Conservation (phyloP, 352 stramenopile genomes). For the Phytophthora pluvialis region DNA sequence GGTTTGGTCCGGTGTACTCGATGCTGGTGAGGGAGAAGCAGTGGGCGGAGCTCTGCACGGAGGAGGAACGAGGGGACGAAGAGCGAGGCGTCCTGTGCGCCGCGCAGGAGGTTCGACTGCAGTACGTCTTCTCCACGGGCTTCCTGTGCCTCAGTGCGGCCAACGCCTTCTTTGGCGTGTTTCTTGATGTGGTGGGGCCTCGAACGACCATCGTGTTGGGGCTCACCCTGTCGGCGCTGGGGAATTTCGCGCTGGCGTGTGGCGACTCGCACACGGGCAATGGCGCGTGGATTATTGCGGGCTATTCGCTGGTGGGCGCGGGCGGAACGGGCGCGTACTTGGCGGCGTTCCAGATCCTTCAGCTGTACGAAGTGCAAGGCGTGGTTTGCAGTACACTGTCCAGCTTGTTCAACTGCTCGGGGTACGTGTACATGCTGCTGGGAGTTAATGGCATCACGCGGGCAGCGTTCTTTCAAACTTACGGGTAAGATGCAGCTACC, state of each 20-base stretch:
- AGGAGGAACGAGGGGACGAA: conserved; percentile 1
- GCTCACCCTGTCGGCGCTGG: conserved; percentile 49
- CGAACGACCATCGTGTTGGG: conserved; percentile 61
- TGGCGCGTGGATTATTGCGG: conserved; percentile 65
- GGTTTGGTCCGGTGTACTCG: conserved; percentile 81
- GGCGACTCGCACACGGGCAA: conserved; percentile 59
- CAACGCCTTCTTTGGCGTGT: conserved; percentile 81
- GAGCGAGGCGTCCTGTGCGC: conserved; percentile 41
- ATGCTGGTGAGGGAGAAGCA: conserved; percentile 67
- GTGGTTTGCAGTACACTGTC: conserved; percentile 83
- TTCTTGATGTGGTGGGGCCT: conserved; percentile 74
- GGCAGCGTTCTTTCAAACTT: conserved; percentile 58
- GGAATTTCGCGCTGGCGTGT: conserved; percentile 65
- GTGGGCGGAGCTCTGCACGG: conserved; percentile 67
- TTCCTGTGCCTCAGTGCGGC: conserved; percentile 83
- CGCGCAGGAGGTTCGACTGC: conserved; percentile 70
- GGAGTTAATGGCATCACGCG: conserved; percentile 54
- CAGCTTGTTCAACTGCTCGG: conserved; percentile 86
- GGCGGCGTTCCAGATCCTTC: conserved; percentile 80
- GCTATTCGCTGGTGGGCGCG: conserved; percentile 72
- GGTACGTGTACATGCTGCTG: conserved; percentile 87
- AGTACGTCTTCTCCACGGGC: conserved; percentile 81
- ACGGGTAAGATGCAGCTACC: conserved; percentile 47
- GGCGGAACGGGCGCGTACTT: conserved; percentile 82
- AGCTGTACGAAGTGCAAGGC: conserved; percentile 78